Base-by-base conservation (phyloP, 371 early-diverging fungal genomes). In the Smittium mucronatum region DNA sequence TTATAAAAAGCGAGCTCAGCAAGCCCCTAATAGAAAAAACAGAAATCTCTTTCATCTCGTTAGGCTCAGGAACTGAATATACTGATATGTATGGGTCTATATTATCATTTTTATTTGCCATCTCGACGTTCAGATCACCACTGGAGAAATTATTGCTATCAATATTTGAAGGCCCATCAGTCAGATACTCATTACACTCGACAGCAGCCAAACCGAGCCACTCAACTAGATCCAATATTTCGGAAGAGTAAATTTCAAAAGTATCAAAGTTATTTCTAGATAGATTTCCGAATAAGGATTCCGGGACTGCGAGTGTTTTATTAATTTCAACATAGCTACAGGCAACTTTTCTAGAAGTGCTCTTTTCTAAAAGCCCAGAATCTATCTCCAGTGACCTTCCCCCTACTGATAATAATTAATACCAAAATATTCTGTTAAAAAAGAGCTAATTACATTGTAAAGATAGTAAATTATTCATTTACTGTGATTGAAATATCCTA, bases 1-100 rank as follows among this genome's bases (percentile, higher is more conserved):
- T 65, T 26, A 78, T 78, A 16, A 76, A 71, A 34, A 34, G 63
- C 5, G 76, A 69, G 5, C 73, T 75, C 1, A 78, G 59, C 70
- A 78, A 36, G 26, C 79, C 79, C 15, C 64, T 58, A 34, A 70
- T 57, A 8, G 72, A 72, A 1, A 58, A 29, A 0, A 80, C 60
- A 2, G 30, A 8, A 0, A 79, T 33, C 17, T 67, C 64, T 1
- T 28, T 63, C 25, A 0, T 16, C 1, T 21, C n/a, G 2, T 34
- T 57, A 2, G 80, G 74, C 35, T 64, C 70, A 8, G 76, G 63
- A 16, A 64, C 71, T 26, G 28, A 29, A 67, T 78, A 78, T 11
- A 66, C 36, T 34, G 69, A 63, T n/a, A 68, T 63, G 65, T 57
- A 71, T 26, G 68, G 71, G 28, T 68, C 69, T 5, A 34, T 63